Base-by-base conservation (phyloP, 2,329 filamentous ascomycete genomes). In the Albophoma yamanashiensis region DNA sequence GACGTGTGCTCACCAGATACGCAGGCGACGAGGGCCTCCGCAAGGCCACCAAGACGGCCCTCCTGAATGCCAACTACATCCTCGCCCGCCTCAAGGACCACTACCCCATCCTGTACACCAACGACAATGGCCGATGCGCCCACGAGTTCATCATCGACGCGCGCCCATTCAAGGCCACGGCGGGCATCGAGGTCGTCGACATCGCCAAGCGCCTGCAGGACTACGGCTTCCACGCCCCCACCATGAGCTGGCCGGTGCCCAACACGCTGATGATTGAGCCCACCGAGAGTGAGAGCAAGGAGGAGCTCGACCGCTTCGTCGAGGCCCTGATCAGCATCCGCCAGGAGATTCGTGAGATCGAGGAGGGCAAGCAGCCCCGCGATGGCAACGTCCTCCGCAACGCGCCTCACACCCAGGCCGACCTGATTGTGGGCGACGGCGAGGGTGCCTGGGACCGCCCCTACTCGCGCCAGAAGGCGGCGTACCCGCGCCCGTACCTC, bases 221-320 rank as follows among this genome's bases (percentile, higher is more conserved):
- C 72, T 97, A 96, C 72, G 93, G 93, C 50, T 97, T 97, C 84
- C 93, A 97, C 75, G 90, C 92, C 1, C 93, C 93, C 0, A 97
- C 93, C 58, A 97, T 97, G 93, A 92, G 87, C 72, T 97, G 91
- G 90, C 93, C 93, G 1, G 92, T 97, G 2, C 84, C 91, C 58
- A 95, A 95, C 76, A 97, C 93, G 0, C 84, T 97, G 53, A 97
- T 97, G 93, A 96, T 97, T 65, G 93, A 97, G 78, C 93, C 93
- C 2, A 97, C 93, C 0, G 93, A 97, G 77, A 92, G 88, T 17
- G 93, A 97, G 79, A 90, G 85, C 75, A 92, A 94, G 73, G 88
- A 88, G 63, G 93, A 97, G 79, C 84, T 97, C 2, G 93, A 97
- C 74, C 88, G 93, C 27, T 97, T 97, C 79, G 90, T 92, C 63